phyloP scores from a whole-genome alignment of 1,284 basidiomycete species.

The Lentinus polychrous region DNA sequence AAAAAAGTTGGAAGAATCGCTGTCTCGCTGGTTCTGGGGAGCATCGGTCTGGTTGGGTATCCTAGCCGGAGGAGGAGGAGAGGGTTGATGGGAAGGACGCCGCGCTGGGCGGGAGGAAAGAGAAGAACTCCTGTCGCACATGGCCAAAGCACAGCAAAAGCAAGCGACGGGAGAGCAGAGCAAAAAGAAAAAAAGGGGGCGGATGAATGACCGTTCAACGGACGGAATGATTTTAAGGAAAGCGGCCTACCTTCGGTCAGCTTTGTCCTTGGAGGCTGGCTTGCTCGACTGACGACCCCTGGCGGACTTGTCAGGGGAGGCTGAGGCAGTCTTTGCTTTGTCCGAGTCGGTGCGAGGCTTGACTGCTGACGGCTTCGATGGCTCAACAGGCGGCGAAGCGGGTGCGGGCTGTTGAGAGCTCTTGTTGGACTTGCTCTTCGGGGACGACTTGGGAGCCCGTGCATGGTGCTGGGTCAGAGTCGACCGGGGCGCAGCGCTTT shows the following conservation, averaged over 20 bases:
- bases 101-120: conserved; percentile 35
- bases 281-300: conserved; percentile 29
- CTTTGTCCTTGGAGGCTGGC: conserved; percentile 25
- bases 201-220: conserved; percentile 2
- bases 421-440: conserved; percentile 26
- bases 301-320: conserved; percentile 21
- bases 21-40: conserved; percentile 17
- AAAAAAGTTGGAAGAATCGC: conserved; percentile 34
- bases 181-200: conserved; percentile 8
- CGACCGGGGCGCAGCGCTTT: conserved; percentile 26
- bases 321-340: conserved; percentile 17
- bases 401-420: conserved; percentile 18
- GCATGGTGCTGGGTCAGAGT: conserved; percentile 32
- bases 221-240: not conserved
- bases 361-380: conserved; percentile 17
- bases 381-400: conserved; percentile 22
- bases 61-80: conserved; percentile 37
- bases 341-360: conserved; percentile 4
- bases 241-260: conserved; percentile 23
- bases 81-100: conserved; percentile 48
- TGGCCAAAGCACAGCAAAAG: not conserved
- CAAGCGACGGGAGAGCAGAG: conserved; percentile 9
- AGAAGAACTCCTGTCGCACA: conserved; percentile 37
- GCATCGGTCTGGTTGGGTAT: conserved; percentile 25
- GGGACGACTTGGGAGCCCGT: conserved; percentile 25